Conservation (phyloP, 208 protist genomes). For the Leptomonas pyrrhocoris region DNA sequence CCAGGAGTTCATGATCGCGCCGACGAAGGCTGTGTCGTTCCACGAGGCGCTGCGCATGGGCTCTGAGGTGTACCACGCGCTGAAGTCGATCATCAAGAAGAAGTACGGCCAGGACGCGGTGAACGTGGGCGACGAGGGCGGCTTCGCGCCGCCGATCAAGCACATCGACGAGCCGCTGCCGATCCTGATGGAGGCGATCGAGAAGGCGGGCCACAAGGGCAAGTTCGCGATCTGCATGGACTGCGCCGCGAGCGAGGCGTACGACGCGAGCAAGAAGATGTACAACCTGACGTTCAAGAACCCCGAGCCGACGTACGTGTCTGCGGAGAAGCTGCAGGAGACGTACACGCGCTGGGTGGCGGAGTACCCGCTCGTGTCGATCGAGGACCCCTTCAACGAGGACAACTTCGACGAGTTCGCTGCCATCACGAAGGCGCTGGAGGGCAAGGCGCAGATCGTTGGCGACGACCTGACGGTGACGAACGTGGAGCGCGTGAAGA, state of each 20-base stretch:
- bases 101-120: slow-evolving; percentile 96
- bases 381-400: slow-evolving; percentile 99
- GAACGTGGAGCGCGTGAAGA: slow-evolving; percentile 96
- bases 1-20: slow-evolving; percentile 99
- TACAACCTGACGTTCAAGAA: slow-evolving; percentile 99
- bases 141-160: slow-evolving; percentile 97
- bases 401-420: slow-evolving; percentile 96
- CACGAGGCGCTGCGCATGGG: slow-evolving; percentile 96
- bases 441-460: slow-evolving; percentile 94
- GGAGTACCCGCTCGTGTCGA: slow-evolving; percentile 97
- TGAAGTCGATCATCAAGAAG: slow-evolving; percentile 96
- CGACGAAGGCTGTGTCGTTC: slow-evolving; percentile 95
- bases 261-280: slow-evolving; percentile 89
- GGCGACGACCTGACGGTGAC: slow-evolving; percentile 99
- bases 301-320: slow-evolving; percentile 70
- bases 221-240: slow-evolving; percentile 99
- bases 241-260: slow-evolving; percentile 98
- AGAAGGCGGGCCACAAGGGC: slow-evolving; percentile 92
- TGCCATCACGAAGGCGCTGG: slow-evolving; percentile 74
- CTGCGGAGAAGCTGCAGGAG: slow-evolving; percentile 79
- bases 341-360: slow-evolving; percentile 90
- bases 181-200: slow-evolving; percentile 97
- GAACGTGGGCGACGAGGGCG: slow-evolving; percentile 99
- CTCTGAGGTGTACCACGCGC: slow-evolving; percentile 97
- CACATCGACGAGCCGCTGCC: slow-evolving; percentile 97